Conservation (phyloP, 2,329 filamentous ascomycete genomes). For the Aspergillus sp. region DNA sequence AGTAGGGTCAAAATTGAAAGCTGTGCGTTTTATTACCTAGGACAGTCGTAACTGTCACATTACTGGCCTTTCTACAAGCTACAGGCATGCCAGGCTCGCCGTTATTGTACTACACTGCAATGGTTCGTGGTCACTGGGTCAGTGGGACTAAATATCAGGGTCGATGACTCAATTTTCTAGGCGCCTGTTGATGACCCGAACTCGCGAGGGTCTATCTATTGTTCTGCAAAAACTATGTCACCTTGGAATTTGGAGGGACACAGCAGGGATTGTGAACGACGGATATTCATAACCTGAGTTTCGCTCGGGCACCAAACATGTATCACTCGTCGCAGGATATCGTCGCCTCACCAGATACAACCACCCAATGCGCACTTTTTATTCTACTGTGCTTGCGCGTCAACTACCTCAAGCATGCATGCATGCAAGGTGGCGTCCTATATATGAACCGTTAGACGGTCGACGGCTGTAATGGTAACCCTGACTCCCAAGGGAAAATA, state of each 20-base stretch:
- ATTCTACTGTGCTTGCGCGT: background rate
- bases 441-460: background rate
- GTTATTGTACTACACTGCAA: conserved; percentile 10
- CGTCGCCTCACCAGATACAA: background rate
- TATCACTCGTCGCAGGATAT: background rate
- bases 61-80: background rate
- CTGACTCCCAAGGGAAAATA: background rate
- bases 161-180: background rate
- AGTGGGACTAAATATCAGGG: background rate
- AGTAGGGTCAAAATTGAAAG: background rate
- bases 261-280: background rate
- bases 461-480: background rate
- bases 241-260: background rate
- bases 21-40: background rate
- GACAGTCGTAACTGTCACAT: background rate
- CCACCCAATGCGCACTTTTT: background rate
- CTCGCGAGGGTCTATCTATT: background rate
- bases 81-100: conserved; percentile 1
- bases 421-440: conserved; percentile 8
- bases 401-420: background rate
- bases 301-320: background rate
- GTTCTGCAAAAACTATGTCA: background rate
- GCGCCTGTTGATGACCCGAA: background rate
- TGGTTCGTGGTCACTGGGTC: background rate
- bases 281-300: background rate